Percentiles rank a stretch among this genome's conserved stretches.
phyloP scores from a whole-genome alignment of 768 basidiomycete genomes.

The Cytidiella melzeri region DNA sequence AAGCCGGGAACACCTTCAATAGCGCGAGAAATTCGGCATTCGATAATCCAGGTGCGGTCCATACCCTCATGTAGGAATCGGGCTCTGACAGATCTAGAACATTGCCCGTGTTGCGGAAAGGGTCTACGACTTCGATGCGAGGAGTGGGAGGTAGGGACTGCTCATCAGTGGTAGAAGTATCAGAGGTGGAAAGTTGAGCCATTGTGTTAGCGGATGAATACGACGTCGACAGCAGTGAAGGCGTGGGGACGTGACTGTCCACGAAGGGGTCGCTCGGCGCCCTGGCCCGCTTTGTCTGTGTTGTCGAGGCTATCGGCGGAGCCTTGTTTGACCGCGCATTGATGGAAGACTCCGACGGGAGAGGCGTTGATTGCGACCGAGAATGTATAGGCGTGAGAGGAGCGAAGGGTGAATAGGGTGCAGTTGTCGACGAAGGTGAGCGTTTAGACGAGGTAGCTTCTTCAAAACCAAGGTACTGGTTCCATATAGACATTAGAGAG shows the following conservation, averaged over 20 bases:
- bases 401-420: conserved; percentile 29
- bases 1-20: conserved; percentile 69
- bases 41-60: conserved; percentile 74
- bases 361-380: conserved; percentile 52
- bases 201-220: conserved; percentile 44
- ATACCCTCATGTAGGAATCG: conserved; percentile 61
- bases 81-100: conserved; percentile 26
- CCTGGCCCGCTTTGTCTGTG: conserved; percentile 56
- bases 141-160: conserved; percentile 33
- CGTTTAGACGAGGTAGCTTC: conserved; percentile 39
- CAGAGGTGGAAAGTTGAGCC: conserved; percentile 25
- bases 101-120: conserved; percentile 24
- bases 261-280: conserved; percentile 78
- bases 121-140: conserved; percentile 28
- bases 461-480: conserved; percentile 66
- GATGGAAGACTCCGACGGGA: conserved; percentile 29
- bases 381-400: conserved; percentile 39
- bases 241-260: conserved; percentile 38
- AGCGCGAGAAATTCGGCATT: conserved; percentile 71
- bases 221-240: conserved; percentile 47
- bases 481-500: conserved; percentile 11
- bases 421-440: conserved; percentile 21
- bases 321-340: conserved; percentile 27
- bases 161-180: conserved; percentile 34
- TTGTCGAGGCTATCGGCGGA: conserved; percentile 35